Percentiles rank a stretch among this genome's conserved stretches.
Evolutionary conservation across 805 yeast species (phyloP).

Genomic region (Schizosaccharomyces pombe): DNA sequence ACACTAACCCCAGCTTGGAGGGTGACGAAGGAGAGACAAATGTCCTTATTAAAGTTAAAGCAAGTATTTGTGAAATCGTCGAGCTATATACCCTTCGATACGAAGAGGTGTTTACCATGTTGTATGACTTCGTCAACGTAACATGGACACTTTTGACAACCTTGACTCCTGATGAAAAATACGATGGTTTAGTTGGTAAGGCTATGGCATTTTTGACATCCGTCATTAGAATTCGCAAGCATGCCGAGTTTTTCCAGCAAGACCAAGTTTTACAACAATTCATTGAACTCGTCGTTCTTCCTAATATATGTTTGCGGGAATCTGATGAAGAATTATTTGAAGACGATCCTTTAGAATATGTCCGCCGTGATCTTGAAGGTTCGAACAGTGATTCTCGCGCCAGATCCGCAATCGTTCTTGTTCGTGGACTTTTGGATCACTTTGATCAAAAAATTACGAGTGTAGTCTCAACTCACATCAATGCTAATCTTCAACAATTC

Average conservation of each 20-base stretch:
- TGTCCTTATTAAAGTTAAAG: slow-evolving; percentile 45
- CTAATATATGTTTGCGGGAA: slow-evolving; percentile 67
- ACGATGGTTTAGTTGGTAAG: slow-evolving; percentile 63
- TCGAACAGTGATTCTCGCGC: slow-evolving; percentile 82
- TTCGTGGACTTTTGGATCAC: slow-evolving; percentile 62
- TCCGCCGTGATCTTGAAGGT: slow-evolving; percentile 84
- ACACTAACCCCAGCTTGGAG: slow-evolving; percentile 29
- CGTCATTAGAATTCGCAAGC: slow-evolving; percentile 46
- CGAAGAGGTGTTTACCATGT: slow-evolving; percentile 65
- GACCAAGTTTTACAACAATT: slow-evolving; percentile 48
- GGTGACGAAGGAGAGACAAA: slow-evolving; percentile 35
- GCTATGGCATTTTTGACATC: slow-evolving; percentile 64
- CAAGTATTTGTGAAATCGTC: slow-evolving; percentile 64
- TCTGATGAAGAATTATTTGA: slow-evolving; percentile 82
- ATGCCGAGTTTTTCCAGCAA: slow-evolving; percentile 31
- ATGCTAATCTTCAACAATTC: slow-evolving; percentile 35
- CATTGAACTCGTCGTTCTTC: slow-evolving; percentile 62
- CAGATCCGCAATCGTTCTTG: slow-evolving; percentile 75
- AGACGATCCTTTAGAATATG: slow-evolving; percentile 87
- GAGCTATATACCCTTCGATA: slow-evolving; percentile 74
- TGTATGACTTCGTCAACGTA: slow-evolving; percentile 54
- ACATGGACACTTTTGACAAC: slow-evolving; percentile 56
- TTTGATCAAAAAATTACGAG: slow-evolving; percentile 53
- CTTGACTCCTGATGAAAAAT: slow-evolving; percentile 47
- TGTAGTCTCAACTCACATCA: slow-evolving; percentile 49